A percentile compares a stretch with the other conserved stretches of the same genome.
Conservation (phyloP, 257 asterid genomes). For the Solanum neorickii region DNA sequence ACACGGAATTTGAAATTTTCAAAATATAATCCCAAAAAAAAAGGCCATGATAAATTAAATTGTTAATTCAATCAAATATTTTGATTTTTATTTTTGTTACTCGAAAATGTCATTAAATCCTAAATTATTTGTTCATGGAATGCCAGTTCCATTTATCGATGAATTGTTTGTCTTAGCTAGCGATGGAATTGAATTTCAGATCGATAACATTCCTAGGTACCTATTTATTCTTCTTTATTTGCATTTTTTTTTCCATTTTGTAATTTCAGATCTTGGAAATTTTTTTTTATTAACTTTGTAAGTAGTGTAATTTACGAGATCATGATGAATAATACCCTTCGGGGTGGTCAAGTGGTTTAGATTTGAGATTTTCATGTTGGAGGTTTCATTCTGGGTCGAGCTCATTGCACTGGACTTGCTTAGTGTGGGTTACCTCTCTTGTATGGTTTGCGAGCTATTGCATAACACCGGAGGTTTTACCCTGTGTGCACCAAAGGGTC, state of each 20-base stretch:
- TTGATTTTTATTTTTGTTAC: not conserved
- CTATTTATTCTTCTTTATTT: not conserved
- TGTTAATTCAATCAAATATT: not conserved
- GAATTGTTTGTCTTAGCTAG: not conserved
- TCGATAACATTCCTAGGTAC: not conserved
- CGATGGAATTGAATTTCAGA: not conserved
- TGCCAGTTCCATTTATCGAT: not conserved
- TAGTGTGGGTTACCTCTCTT: no score
- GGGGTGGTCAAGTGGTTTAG: no score
- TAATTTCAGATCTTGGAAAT: not conserved
- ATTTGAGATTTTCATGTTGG: no score
- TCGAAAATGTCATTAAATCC: not conserved
- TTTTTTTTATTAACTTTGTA: no score
- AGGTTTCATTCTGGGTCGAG: no score
- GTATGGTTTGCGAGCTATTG: no score
- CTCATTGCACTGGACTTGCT: no score
- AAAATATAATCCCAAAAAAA: not conserved
- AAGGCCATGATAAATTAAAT: not conserved
- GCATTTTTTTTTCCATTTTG: not conserved
- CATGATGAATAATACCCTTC: not conserved
- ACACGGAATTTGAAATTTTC: not conserved
- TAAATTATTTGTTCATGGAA: not conserved
- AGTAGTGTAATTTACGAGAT: not conserved
- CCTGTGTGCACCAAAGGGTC: no score
- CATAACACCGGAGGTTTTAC: no score